Evolutionary conservation across 345 rosid genomes (phyloP).

Genomic region (rapeseed (Brassica napus)): Da-Ae NC_063439.1:19474001-19474500

Average conservation of each 20-base stretch:
- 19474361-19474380: constrained; percentile 39
- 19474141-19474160: not conserved
- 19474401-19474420: not conserved
- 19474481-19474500: not conserved
- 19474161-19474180: constrained; percentile 1
- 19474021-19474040: not conserved
- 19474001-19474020: not conserved
- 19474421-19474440: not conserved
- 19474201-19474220: not conserved
- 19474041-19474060: not conserved
- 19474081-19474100: not conserved
- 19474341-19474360: not conserved
- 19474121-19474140: not conserved
- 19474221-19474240: not conserved
- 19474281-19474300: not conserved
- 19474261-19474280: not conserved
- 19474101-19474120: not conserved
- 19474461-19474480: not conserved
- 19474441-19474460: not conserved
- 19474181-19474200: not conserved
- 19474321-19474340: not conserved
- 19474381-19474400: not conserved
- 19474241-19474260: not conserved
- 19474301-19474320: not conserved
- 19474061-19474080: not conserved